These are phyloP conservation scores for Drosera capensis DNA, from an alignment of 148 eudicot genomes.

Conservation along the genomic window DNA sequence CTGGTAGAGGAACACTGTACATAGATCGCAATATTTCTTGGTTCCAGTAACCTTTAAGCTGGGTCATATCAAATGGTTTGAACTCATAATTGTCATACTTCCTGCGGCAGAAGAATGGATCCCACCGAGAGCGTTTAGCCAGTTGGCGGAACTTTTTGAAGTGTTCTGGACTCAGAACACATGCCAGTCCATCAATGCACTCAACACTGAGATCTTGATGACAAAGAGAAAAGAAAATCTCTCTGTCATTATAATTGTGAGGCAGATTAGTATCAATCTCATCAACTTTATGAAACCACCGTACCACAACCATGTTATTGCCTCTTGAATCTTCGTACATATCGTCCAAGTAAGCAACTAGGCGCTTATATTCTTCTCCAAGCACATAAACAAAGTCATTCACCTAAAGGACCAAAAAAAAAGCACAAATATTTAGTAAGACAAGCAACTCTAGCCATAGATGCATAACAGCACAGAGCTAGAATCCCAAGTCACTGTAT, in stretches of 20 bases:
- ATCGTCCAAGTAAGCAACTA: constrained; percentile 74
- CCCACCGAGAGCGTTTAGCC: constrained; percentile 26
- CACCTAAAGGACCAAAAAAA: constrained; percentile 21
- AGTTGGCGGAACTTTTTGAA: constrained; percentile 32
- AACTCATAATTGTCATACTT: constrained; percentile 54
- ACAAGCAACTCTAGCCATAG: neutral
- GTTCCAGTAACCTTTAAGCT: constrained; percentile 62
- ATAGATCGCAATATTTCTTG: constrained; percentile 43
- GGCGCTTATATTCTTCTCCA: constrained; percentile 62
- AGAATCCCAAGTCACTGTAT: neutral
- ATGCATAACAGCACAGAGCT: neutral
- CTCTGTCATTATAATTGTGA: constrained; percentile 61
- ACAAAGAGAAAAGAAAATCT: constrained; percentile 90
- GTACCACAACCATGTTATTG: constrained; percentile 88
- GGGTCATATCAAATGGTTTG: constrained; percentile 61
- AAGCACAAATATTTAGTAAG: neutral
- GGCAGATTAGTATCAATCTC: constrained; percentile 82
- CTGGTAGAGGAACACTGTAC: constrained; percentile 9
- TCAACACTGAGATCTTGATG: constrained; percentile 87
- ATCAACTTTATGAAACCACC: constrained; percentile 94
- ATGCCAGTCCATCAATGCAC: constrained; percentile 80
- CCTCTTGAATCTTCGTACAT: constrained; percentile 73
- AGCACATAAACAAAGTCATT: constrained; percentile 70
- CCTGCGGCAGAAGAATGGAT: constrained; percentile 52
- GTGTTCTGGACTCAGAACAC: constrained; percentile 61